phyloP scores from a whole-genome alignment of 352 stramenopile genomes.

The Phytophthora pseudosyringae region DNA sequence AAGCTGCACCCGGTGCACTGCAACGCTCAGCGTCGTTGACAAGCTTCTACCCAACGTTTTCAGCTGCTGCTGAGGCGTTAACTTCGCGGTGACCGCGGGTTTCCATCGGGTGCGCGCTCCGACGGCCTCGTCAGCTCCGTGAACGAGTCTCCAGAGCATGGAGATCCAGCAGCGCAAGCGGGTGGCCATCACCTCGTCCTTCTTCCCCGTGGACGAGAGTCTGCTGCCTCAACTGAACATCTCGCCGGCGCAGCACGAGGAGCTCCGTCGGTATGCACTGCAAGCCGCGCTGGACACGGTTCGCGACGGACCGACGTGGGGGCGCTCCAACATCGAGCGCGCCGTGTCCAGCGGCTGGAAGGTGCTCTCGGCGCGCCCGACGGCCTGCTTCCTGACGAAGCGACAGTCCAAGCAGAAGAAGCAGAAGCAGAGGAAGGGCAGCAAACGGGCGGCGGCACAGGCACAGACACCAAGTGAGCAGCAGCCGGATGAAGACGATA shows the following conservation, averaged over 20 bases:
- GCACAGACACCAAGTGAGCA: conserved; percentile 1
- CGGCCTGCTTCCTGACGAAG: conserved; percentile 67
- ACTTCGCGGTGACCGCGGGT: conserved; percentile 10
- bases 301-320: conserved; percentile 70
- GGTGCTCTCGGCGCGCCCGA: conserved; percentile 48
- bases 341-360: conserved; percentile 63
- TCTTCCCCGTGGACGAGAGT: conserved; percentile 64
- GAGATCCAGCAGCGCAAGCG: conserved; percentile 39
- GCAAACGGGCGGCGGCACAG: conserved; percentile 10
- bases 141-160: conserved; percentile 16
- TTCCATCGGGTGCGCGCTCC: conserved; percentile 9
- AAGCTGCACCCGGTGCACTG: conserved; percentile 9
- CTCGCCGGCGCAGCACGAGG: conserved; percentile 60
- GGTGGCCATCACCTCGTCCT: conserved; percentile 45
- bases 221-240: conserved; percentile 58
- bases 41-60: conserved; percentile 6
- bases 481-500: conserved; percentile 27
- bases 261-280: conserved; percentile 67
- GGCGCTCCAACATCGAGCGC: conserved; percentile 56
- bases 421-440: conserved; percentile 32
- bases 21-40: background rate
- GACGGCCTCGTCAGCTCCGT: background rate
- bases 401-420: conserved; percentile 43
- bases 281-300: conserved; percentile 55
- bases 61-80: background rate